These are phyloP conservation scores for Tolypocladium nubicola DNA, from an alignment of 2,329 filamentous ascomycete species.

Conservation along the genomic window DNA sequence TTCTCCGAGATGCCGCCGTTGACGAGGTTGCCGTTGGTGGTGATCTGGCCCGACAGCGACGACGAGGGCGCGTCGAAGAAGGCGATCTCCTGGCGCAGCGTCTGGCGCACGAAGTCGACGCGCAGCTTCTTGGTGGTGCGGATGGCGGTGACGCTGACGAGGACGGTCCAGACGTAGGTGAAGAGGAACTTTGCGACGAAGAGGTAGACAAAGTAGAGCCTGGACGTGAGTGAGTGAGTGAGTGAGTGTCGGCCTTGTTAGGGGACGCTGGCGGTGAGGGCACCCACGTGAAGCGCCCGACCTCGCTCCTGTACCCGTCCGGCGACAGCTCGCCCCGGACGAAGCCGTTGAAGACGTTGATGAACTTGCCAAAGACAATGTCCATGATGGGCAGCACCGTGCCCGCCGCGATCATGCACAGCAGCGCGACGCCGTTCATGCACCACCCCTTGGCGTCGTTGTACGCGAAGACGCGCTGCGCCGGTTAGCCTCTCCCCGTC, in stretches of 20 bases:
- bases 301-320: conserved; percentile 35
- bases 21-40: conserved; percentile 35
- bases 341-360: conserved; percentile 47
- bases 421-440: conserved; percentile 22
- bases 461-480: conserved; percentile 26
- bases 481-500: neutral
- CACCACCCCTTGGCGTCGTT: conserved; percentile 26
- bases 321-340: conserved; percentile 31
- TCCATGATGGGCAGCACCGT: conserved; percentile 43
- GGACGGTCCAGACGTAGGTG: conserved; percentile 41
- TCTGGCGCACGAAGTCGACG: conserved; percentile 25
- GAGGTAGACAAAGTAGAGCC: conserved; percentile 47
- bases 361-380: conserved; percentile 43
- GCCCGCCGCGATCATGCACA: conserved; percentile 26
- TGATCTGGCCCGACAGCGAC: conserved; percentile 34
- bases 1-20: conserved; percentile 35
- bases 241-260: too few species aligned
- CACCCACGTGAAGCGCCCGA: conserved; percentile 33
- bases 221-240: conserved; percentile 10
- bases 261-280: neutral
- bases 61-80: conserved; percentile 40
- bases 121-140: conserved; percentile 24
- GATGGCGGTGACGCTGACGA: conserved; percentile 26
- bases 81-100: conserved; percentile 39
- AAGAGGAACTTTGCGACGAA: conserved; percentile 43